Percentiles rank a stretch among this genome's conserved stretches.
Conservation (phyloP, 2,329 filamentous ascomycete genomes). For the Chrysosporium queenslandicum region DNA sequence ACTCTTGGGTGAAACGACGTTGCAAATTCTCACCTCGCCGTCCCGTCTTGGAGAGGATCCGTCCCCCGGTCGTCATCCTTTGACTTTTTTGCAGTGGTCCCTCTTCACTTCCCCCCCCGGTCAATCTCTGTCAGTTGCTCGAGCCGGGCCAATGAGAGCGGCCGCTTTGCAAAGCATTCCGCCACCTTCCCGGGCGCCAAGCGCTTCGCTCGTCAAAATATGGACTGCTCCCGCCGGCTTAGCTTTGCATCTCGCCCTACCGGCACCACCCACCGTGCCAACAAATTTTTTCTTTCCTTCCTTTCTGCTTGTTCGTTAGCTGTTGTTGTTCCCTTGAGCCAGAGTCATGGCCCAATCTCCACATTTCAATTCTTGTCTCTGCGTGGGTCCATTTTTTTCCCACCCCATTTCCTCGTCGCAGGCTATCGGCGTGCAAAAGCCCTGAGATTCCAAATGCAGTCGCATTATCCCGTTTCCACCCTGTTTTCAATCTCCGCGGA, state of each 20-base stretch:
- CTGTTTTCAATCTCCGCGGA: constrained; percentile 2
- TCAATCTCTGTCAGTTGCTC: too few species aligned
- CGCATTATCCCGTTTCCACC: neutral
- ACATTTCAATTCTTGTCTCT: neutral
- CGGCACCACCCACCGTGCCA: neutral
- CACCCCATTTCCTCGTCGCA: neutral
- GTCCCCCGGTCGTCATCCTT: too few species aligned
- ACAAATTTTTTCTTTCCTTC: neutral
- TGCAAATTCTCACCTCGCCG: neutral
- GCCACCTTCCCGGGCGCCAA: neutral
- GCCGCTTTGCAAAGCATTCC: neutral
- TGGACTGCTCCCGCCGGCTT: neutral
- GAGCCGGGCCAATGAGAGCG: neutral
- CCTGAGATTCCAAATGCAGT: constrained; percentile 2
- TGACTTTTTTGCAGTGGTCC: too few species aligned
- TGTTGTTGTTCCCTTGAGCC: neutral
- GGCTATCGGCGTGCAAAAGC: too few species aligned
- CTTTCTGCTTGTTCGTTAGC: too few species aligned
- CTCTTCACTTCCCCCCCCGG: too few species aligned
- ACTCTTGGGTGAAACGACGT: neutral
- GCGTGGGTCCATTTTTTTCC: neutral
- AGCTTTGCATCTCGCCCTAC: neutral
- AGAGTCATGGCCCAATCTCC: neutral
- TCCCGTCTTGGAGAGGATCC: neutral
- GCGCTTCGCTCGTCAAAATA: neutral